Base-by-base conservation (phyloP, 1,284 basidiomycete species). In the Cutaneotrichosporon daszewskae region DNA sequence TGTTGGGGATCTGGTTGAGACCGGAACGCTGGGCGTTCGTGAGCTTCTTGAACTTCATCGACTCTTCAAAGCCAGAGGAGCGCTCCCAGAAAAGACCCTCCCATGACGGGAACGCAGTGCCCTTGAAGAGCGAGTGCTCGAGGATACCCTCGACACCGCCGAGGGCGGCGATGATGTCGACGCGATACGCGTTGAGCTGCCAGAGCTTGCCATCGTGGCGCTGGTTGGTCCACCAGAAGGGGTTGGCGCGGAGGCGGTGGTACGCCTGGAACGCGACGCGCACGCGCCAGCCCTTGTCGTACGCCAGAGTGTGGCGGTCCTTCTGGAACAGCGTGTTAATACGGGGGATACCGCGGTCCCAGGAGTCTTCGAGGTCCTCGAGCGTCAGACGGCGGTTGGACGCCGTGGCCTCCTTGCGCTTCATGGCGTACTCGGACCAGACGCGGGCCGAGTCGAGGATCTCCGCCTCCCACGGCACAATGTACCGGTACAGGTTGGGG, bases 351-450 rank as follows among this genome's bases (percentile, higher is more conserved):
- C 94, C 94, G 57, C 94, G 87, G 72, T 97, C 67, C 89, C 90
- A 96, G 62, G 86, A 90, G 65, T 96, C 91, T 68, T 96, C 91
- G 18, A 96, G 77, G 76, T 96, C 92, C 66, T 97, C 92, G n/a
- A 96, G 76, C 1, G 92, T 97, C 36, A 97, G 76, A 19, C 95
- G 83, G 47, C 94, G 84, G 72, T 98, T 97, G 68, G 96, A 89
- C 3, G 94, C 91, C 54, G 91, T 94, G 17, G 94, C 95, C 68
- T 99, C 95, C 72, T 97, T 97, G 55, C 95, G 78, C 79, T 98
- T 99, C 87, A 96, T 88, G 0, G 95, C 95, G 69, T 99, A 98
- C 72, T 99, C 95, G 3, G 87, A 89, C 95, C 95, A 99, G 22
- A 98, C 95, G 54, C 95, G 88, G 29, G 91, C 91, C 5, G 90